These are phyloP conservation scores for Cladophialophora psammophila DNA, from an alignment of 2,329 filamentous ascomycete species.

Conservation along the genomic window DNA sequence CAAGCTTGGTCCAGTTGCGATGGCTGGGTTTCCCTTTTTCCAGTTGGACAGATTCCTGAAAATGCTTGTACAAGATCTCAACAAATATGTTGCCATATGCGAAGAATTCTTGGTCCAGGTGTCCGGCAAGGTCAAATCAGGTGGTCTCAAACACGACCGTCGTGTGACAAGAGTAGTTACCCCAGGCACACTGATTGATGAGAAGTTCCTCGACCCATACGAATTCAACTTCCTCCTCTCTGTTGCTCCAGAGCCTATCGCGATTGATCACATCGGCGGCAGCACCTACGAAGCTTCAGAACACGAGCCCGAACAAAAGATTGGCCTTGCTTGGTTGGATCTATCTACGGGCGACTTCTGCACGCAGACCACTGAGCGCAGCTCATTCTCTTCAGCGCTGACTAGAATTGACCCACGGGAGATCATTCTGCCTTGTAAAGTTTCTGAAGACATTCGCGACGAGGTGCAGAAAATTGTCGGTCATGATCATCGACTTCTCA, in stretches of 20 bases:
- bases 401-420: conserved; percentile 85
- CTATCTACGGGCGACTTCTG: conserved; percentile 94
- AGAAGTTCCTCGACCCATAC: conserved; percentile 94
- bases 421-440: conserved; percentile 75
- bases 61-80: conserved; percentile 86
- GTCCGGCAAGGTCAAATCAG: conserved; percentile 73
- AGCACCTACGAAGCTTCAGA: conserved; percentile 40
- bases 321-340: conserved; percentile 93
- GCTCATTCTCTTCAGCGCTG: conserved; percentile 78
- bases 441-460: conserved; percentile 66
- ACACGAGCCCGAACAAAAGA: conserved; percentile 48
- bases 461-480: conserved; percentile 72
- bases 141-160: conserved; percentile 83
- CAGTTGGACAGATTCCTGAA: conserved; percentile 94
- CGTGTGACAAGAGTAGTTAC: conserved; percentile 87
- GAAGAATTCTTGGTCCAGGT: conserved; percentile 86
- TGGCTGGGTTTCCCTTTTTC: conserved; percentile 94
- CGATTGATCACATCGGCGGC: conserved; percentile 39
- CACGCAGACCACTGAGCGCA: conserved; percentile 76
- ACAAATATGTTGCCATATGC: conserved; percentile 89
- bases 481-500: conserved; percentile 78
- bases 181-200: conserved; percentile 93
- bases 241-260: conserved; percentile 61
- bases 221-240: conserved; percentile 92
- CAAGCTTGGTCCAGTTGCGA: conserved; percentile 72